phyloP scores from a whole-genome alignment of 129 eudicot genomes.

The Helianthus tuberosus region DNA sequence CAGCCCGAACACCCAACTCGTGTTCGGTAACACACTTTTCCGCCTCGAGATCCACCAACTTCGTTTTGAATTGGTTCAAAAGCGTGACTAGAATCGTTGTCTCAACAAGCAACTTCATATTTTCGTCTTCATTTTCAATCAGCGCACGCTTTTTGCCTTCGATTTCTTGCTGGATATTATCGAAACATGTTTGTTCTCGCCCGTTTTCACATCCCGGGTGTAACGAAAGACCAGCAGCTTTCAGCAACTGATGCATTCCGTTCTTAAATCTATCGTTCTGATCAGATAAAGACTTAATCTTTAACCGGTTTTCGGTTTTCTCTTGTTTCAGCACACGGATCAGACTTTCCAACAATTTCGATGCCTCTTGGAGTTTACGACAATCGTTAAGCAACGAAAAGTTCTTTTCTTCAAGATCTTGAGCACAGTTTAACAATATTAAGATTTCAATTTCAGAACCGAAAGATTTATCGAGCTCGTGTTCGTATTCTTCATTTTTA shows the following conservation, averaged over 20 bases:
- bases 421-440: conserved; percentile 41
- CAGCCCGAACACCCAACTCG: conserved; percentile 42
- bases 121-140: conserved; percentile 55
- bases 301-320: conserved; percentile 42
- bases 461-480: conserved; percentile 56
- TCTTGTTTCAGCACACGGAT: conserved; percentile 43
- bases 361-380: conserved; percentile 54
- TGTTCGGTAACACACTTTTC: conserved; percentile 41
- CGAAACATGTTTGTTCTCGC: conserved; percentile 46
- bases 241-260: conserved; percentile 52
- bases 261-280: conserved; percentile 44
- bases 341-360: conserved; percentile 42
- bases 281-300: conserved; percentile 51
- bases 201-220: conserved; percentile 36
- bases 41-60: conserved; percentile 41
- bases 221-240: conserved; percentile 44
- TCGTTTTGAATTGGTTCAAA: conserved; percentile 50
- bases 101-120: conserved; percentile 49
- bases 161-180: conserved; percentile 34
- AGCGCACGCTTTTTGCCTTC: conserved; percentile 50
- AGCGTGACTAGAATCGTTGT: conserved; percentile 51
- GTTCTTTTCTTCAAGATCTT: conserved; percentile 56
- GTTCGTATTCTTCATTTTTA: conserved; percentile 47
- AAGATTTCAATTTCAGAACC: conserved; percentile 59
- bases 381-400: conserved; percentile 38